Conservation (phyloP, 495 filamentous ascomycete species). For the Aspergillus haitiensis region DNA sequence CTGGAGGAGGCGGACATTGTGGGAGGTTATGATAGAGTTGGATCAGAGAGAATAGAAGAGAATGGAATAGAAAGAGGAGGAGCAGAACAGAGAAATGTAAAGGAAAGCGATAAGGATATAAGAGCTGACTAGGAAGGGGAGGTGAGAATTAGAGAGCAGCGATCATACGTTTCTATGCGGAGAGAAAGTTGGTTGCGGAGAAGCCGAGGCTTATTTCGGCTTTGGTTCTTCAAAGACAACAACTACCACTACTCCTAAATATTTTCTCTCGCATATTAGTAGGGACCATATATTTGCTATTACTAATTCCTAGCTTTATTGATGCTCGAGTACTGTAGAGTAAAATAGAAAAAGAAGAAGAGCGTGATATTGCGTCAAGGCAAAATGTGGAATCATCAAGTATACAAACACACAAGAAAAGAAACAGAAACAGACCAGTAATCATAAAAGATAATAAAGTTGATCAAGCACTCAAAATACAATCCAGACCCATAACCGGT, state of each 20-base stretch:
- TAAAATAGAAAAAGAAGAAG: no score
- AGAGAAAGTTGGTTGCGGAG: conserved; percentile 24
- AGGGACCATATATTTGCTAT: no score
- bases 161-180: conserved; percentile 17
- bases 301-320: no score
- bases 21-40: not conserved
- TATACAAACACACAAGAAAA: no score
- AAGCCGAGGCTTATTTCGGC: conserved; percentile 24
- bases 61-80: conserved; percentile 4
- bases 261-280: no score
- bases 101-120: not conserved
- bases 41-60: not conserved
- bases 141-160: not conserved
- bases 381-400: no score
- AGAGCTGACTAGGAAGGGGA: conserved; percentile 21
- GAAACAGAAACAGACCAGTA: no score
- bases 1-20: conserved; percentile 57
- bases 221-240: not conserved
- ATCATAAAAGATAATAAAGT: conserved; percentile 12
- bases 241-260: not conserved
- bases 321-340: no score
- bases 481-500: conserved; percentile 8
- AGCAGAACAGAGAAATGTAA: conserved; percentile 7
- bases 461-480: conserved; percentile 2
- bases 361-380: no score